Base-by-base conservation (phyloP, 352 stramenopile species). In the Phytophthora quininea region DNA sequence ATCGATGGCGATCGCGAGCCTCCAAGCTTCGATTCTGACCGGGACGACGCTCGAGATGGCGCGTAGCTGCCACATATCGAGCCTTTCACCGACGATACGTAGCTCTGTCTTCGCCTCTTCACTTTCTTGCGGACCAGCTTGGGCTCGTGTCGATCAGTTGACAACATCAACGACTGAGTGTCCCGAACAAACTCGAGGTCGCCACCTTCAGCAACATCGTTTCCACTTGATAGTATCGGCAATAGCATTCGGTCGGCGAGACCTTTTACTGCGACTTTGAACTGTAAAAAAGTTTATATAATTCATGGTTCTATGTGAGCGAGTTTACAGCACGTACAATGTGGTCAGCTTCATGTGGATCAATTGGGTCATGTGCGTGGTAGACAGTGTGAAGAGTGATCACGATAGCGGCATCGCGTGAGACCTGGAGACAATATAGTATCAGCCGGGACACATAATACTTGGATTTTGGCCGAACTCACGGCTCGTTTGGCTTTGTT, bases 31-130 rank as follows among this genome's bases (percentile, higher is more conserved):
- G 43, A 49, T 3, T 70, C 61, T 7, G 65, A 62, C 1, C 56
- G 64, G n/a, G 76, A 81, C 4, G 76, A 80, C 5, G 72, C 62
- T n/a, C 67, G 67, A 38, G 73, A 82, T 14, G 51, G 54, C 8
- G 73, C 56, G 31, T 76, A 73, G n/a, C 43, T 65, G 10, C 70
- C 70, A n/a, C 60, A 57, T 9, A 51, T 48, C 31, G 56, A 54
- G 3, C 35, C 49, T 30, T 74, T 77, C 35, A 62, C 27, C n/a
- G 59, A 15, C n/a, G 52, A 19, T 5, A 38, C 46, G 15, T 62
- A 67, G 57, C 33, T 53, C 19, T 48, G 47, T 15, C 42, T 74
- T 11, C 58, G 64, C 69, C 53, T 51, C 48, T 79, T 66, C 12
- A 71, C 14, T 59, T 62, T 66, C 52, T 63, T 75, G 4, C 32